These are phyloP conservation scores for Malus sieversii DNA, from an alignment of 306 rosid genomes.

Conservation along the genomic window DNA sequence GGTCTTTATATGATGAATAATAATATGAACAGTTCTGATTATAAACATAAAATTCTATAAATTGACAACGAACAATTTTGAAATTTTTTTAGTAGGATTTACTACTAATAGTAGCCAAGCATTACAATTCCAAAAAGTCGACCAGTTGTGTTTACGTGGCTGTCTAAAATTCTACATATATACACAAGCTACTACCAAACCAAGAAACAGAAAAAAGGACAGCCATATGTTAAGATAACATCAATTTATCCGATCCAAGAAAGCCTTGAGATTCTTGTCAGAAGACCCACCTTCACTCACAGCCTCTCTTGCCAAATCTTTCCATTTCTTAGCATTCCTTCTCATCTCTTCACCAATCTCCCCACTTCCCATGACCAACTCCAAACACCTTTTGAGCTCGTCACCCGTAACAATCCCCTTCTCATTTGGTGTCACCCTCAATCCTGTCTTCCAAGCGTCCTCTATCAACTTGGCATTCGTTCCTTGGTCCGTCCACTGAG, in stretches of 20 bases:
- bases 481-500: slow-evolving; percentile 20
- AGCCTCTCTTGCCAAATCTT: slow-evolving; percentile 18
- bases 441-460: slow-evolving; percentile 25
- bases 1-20: too few species aligned
- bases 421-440: slow-evolving; percentile 12
- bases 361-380: slow-evolving; percentile 18
- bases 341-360: slow-evolving; percentile 8
- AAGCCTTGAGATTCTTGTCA: slow-evolving; percentile 11
- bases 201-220: too few species aligned
- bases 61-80: too few species aligned
- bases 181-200: too few species aligned
- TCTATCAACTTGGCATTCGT: slow-evolving; percentile 32
- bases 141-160: neutral
- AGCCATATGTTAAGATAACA: neutral
- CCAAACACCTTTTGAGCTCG: slow-evolving; percentile 30
- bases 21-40: too few species aligned
- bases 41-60: too few species aligned
- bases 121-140: neutral
- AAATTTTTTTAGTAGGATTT: too few species aligned
- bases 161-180: too few species aligned
- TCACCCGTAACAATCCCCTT: slow-evolving; percentile 13
- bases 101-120: too few species aligned
- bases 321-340: slow-evolving; percentile 26
- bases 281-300: slow-evolving; percentile 29
- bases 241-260: slow-evolving; percentile 11